Evolutionary conservation across 306 rosid species (phyloP), one percentile per base, ranked within the genome.

Genomic region (Prunus mume): DNA sequence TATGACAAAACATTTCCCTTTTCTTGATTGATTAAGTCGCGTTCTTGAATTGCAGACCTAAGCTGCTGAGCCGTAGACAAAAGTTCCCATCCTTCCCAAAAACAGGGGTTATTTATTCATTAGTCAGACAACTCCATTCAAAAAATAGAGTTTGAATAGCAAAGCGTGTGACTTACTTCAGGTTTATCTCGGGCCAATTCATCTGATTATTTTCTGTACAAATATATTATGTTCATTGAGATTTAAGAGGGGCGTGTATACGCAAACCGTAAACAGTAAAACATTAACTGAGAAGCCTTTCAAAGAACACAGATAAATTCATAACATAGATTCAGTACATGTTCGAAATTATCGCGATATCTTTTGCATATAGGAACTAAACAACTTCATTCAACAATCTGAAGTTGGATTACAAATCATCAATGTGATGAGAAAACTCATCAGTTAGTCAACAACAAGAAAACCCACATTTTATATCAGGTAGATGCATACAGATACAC

Each of bases 401-500:
- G 38, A 69, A 56, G 12, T 43, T 72, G 18, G 20, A 72, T 24
- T 19, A 72, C 73, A 79, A 19, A 43, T 47, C n/a, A 49, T 19
- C 62, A 58, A 51, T 57, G 47, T 58, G 52, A 49, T 25, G 14
- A 58, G 51, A 61, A 73, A 10, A 69, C 57, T 62, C 57, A 50
- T 34, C 25, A 27, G 72, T 71, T 38, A 74, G 58, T 65, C 18
- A 55, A 54, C 74, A 67, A 79, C 3, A 54, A 72, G 22, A 80
- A 75, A 67, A 62, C 28, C 43, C 68, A 45, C 0, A 46, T 34
- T 46, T 30, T 58, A 57, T 20, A 61, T 18, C 73, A 72, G 72
- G 63, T 58, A 76, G 49, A 69, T 69, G 66, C 78, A 78, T 38
- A 56, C 55, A 70, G 62, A 78, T 78, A 75, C 82, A 71, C 22